Evolutionary conservation across 1,284 basidiomycete species (phyloP).

Genomic region (Heterobasidion irregulare): DNA sequence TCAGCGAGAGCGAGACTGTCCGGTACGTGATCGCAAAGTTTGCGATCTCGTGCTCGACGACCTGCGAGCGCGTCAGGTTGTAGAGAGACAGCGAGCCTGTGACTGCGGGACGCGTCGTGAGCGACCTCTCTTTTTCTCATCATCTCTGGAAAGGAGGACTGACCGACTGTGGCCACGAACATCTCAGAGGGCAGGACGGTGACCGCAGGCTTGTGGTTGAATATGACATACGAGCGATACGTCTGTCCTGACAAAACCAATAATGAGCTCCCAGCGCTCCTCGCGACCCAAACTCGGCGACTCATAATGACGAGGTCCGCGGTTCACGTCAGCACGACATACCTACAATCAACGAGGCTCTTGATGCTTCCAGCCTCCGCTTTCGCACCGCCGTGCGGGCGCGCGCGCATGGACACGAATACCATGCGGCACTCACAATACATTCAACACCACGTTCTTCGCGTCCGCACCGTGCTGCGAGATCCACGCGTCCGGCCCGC

Average conservation of each 20-base stretch:
- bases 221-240: constrained; percentile 17
- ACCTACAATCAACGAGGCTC: constrained; percentile 13
- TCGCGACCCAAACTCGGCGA: neutral
- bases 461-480: constrained; percentile 11
- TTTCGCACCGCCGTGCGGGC: no score
- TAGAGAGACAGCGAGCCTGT: constrained; percentile 17
- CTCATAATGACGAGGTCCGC: constrained; percentile 23
- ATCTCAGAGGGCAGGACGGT: constrained; percentile 5
- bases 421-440: constrained; percentile 15
- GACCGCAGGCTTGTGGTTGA: constrained; percentile 9
- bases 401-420: neutral
- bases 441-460: constrained; percentile 15
- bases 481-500: constrained; percentile 17
- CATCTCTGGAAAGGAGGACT: neutral
- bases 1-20: constrained; percentile 20
- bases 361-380: neutral
- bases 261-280: neutral
- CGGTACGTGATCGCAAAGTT: constrained; percentile 21
- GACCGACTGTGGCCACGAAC: constrained; percentile 8
- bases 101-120: constrained; percentile 9
- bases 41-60: constrained; percentile 14
- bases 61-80: constrained; percentile 15
- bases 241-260: constrained; percentile 11
- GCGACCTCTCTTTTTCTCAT: no score
- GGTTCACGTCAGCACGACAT: constrained; percentile 24